Evolutionary conservation across 2,329 filamentous ascomycete species (phyloP).

Genomic region (Pseudogymnoascus sp.): DNA sequence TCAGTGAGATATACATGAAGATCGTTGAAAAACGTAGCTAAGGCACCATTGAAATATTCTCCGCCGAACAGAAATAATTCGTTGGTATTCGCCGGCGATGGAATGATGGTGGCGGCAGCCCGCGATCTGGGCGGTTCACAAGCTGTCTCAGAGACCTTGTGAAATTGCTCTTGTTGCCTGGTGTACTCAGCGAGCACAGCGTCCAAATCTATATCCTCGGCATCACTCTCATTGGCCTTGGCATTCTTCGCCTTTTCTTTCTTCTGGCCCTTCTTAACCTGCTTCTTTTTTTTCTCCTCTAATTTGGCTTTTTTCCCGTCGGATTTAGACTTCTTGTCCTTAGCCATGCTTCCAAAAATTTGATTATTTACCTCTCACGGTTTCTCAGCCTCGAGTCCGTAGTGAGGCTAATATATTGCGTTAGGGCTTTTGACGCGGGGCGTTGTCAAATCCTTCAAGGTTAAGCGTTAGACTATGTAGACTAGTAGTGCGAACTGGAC

Average conservation of each 20-base stretch:
- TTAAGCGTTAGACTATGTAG: slow-evolving; percentile 5
- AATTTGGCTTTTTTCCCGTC: slow-evolving; percentile 48
- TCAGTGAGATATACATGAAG: slow-evolving; percentile 69
- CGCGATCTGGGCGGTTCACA: slow-evolving; percentile 70
- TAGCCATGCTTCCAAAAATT: slow-evolving; percentile 37
- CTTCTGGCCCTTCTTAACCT: slow-evolving; percentile 85
- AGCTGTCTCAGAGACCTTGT: slow-evolving; percentile 82
- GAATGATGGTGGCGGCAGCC: slow-evolving; percentile 74
- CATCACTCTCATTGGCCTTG: slow-evolving; percentile 75
- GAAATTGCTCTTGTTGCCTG: slow-evolving; percentile 85
- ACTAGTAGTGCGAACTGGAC: background rate
- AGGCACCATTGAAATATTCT: slow-evolving; percentile 88
- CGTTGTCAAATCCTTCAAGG: slow-evolving; percentile 8
- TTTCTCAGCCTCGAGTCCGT: background rate
- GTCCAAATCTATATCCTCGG: slow-evolving; percentile 88
- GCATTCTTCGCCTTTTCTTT: slow-evolving; percentile 67
- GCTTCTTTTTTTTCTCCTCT: slow-evolving; percentile 66
- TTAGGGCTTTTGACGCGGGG: slow-evolving; percentile 5
- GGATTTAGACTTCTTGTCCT: slow-evolving; percentile 44
- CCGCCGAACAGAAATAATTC: slow-evolving; percentile 89
- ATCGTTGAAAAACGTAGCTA: slow-evolving; percentile 68
- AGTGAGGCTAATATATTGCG: slow-evolving; percentile 9
- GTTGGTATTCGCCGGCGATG: slow-evolving; percentile 78
- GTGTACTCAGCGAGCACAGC: slow-evolving; percentile 89
- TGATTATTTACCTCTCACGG: background rate